These are phyloP conservation scores for Trametes meyenii DNA, from an alignment of 768 basidiomycete species.

Conservation along the genomic window DNA sequence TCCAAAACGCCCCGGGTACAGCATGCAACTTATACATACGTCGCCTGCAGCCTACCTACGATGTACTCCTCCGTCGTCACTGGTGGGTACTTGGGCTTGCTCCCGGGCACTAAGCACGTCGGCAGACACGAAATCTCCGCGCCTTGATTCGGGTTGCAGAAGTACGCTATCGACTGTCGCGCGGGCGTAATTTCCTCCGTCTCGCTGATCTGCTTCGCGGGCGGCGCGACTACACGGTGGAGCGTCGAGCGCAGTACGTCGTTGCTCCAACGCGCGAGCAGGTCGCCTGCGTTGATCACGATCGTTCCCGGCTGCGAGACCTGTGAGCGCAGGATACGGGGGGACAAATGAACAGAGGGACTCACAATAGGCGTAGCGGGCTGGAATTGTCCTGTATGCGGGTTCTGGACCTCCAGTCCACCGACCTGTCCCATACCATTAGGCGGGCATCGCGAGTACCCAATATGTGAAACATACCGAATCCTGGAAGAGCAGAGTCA, in stretches of 20 bases:
- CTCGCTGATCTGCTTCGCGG: conserved; percentile 49
- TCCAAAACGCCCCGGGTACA: not conserved
- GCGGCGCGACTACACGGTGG: conserved; percentile 81
- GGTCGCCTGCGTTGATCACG: conserved; percentile 81
- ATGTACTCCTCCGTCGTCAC: conserved; percentile 79
- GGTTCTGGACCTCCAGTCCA: conserved; percentile 81
- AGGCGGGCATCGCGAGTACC: not conserved
- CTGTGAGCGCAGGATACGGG: not conserved
- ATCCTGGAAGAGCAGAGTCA: conserved; percentile 16
- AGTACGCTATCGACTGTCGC: conserved; percentile 84
- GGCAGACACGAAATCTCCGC: conserved; percentile 73
- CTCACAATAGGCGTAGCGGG: conserved; percentile 78
- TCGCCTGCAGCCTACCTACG: conserved; percentile 56
- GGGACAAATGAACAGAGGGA: conserved; percentile 1
- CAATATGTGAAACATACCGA: not conserved
- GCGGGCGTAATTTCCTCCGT: conserved; percentile 59
- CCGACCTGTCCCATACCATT: conserved; percentile 69
- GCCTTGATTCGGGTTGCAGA: conserved; percentile 80
- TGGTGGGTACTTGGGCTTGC: conserved; percentile 62
- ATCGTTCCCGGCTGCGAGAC: conserved; percentile 69
- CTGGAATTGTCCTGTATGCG: conserved; percentile 70
- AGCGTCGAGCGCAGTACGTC: conserved; percentile 78
- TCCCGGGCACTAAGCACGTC: conserved; percentile 55
- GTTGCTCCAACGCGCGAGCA: conserved; percentile 84
- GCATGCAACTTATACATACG: conserved; percentile 13